These are phyloP conservation scores for Talaromyces proteolyticus DNA, from an alignment of 495 filamentous ascomycete species.

Conservation along the genomic window DNA sequence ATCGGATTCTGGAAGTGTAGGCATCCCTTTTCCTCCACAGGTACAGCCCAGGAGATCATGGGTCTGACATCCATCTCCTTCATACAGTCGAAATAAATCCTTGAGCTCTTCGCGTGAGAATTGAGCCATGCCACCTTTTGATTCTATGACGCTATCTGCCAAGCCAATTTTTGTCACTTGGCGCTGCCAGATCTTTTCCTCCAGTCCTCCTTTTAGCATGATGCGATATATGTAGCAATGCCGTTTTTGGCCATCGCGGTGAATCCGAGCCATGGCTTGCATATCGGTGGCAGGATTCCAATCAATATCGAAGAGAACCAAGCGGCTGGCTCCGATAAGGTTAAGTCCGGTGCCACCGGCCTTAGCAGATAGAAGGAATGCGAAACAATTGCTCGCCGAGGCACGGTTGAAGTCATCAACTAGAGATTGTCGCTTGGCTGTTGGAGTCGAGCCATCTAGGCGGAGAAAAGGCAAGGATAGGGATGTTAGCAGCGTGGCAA, in stretches of 20 bases:
- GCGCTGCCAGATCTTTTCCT: slow-evolving; percentile 83
- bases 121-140: slow-evolving; percentile 49
- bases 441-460: slow-evolving; percentile 67
- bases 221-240: slow-evolving; percentile 71
- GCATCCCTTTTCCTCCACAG: slow-evolving; percentile 53
- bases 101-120: slow-evolving; percentile 66
- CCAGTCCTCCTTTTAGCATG: slow-evolving; percentile 64
- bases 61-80: slow-evolving; percentile 50
- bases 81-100: slow-evolving; percentile 67
- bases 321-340: slow-evolving; percentile 68
- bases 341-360: slow-evolving; percentile 73
- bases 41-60: slow-evolving; percentile 66
- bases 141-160: slow-evolving; percentile 61
- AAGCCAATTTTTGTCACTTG: slow-evolving; percentile 71
- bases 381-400: slow-evolving; percentile 51
- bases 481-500: slow-evolving; percentile 57
- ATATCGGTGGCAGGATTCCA: slow-evolving; percentile 81
- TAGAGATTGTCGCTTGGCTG: slow-evolving; percentile 62
- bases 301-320: slow-evolving; percentile 75
- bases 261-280: slow-evolving; percentile 83
- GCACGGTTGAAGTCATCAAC: slow-evolving; percentile 74
- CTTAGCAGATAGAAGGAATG: slow-evolving; percentile 77
- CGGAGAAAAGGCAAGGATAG: slow-evolving; percentile 62
- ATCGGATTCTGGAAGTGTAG: background rate
- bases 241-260: slow-evolving; percentile 70